Conservation (phyloP, 345 rosid genomes). For the Firmiana major region DNA sequence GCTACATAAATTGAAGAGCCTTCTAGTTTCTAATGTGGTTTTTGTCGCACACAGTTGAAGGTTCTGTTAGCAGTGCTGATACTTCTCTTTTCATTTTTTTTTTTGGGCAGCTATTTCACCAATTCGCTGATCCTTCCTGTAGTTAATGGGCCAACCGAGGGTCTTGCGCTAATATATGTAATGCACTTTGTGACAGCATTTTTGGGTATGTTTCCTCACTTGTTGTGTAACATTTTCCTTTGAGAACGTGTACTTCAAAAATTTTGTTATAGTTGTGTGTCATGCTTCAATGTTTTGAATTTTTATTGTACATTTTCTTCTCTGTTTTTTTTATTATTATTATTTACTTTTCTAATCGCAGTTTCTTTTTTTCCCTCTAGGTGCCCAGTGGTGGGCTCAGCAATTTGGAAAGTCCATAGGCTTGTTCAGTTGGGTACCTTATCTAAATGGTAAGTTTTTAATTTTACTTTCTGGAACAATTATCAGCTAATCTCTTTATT, state of each 20-base stretch:
- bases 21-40: neutral
- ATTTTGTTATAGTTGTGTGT: neutral
- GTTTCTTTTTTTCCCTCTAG: conserved; percentile 29
- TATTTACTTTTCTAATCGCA: conserved; percentile 6
- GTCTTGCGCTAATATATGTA: conserved; percentile 79
- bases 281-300: neutral
- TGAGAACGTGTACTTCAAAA: neutral
- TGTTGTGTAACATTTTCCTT: neutral
- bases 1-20: neutral
- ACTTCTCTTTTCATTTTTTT: neutral
- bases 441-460: conserved; percentile 50
- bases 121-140: conserved; percentile 90
- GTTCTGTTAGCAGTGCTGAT: conserved; percentile 4
- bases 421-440: conserved; percentile 76
- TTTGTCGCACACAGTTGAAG: neutral
- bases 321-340: neutral
- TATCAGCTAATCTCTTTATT: neutral
- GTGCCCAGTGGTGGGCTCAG: conserved; percentile 96
- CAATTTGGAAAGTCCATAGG: conserved; percentile 62
- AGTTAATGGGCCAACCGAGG: conserved; percentile 98
- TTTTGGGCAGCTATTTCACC: conserved; percentile 77
- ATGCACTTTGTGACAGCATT: conserved; percentile 74
- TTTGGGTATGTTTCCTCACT: conserved; percentile 60
- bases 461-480: neutral
- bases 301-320: neutral